A percentile compares a stretch with the other conserved stretches of the same genome.
Conservation (phyloP, 768 basidiomycete species). For the Dendrothele bispora region DNA sequence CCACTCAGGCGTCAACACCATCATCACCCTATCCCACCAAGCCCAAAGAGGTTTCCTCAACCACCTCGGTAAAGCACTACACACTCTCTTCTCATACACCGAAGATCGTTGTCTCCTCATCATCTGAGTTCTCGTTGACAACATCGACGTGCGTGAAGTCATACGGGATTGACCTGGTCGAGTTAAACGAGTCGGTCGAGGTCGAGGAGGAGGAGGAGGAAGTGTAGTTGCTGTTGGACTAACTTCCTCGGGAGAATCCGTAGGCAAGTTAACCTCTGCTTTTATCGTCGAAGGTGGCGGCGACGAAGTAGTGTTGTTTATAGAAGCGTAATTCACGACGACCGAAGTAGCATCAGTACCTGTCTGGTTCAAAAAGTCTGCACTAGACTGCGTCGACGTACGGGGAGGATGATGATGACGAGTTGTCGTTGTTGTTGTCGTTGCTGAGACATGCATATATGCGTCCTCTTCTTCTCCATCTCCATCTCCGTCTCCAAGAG, state of each 20-base stretch:
- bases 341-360: background rate
- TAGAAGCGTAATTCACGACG: background rate
- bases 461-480: background rate
- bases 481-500: background rate
- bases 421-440: slow-evolving; percentile 2
- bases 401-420: slow-evolving; percentile 27
- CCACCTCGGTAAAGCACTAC: slow-evolving; percentile 50
- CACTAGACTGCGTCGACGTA: slow-evolving; percentile 17
- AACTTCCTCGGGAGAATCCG: background rate
- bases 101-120: slow-evolving; percentile 40
- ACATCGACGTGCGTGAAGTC: slow-evolving; percentile 4
- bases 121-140: slow-evolving; percentile 4
- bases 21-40: slow-evolving; percentile 66
- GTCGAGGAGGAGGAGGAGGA: background rate
- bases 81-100: slow-evolving; percentile 42
- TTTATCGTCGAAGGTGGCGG: too few relatives aligned
- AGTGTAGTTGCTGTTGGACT: background rate
- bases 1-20: slow-evolving; percentile 80
- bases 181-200: background rate
- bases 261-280: too few relatives aligned
- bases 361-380: background rate
- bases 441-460: slow-evolving; percentile 1
- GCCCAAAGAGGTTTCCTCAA: slow-evolving; percentile 59
- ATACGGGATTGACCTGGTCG: background rate
- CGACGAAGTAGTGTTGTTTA: background rate